Conservation (phyloP, 306 rosid genomes). For the Rosa chinensis region DNA sequence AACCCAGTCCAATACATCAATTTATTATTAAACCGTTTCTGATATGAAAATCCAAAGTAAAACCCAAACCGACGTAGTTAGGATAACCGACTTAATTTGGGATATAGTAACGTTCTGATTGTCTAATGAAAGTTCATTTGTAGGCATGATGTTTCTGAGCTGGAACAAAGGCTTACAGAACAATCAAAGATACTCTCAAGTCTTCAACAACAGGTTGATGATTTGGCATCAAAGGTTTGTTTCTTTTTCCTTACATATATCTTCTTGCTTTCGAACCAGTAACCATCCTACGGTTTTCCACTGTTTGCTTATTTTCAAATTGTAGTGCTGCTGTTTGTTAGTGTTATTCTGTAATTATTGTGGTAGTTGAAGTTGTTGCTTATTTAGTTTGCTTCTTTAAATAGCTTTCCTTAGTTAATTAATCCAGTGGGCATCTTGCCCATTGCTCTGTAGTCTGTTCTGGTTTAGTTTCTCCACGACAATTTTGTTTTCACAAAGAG, state of each 20-base stretch:
- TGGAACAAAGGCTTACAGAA: constrained; percentile 83
- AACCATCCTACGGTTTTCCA: not conserved
- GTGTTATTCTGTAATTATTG: not conserved
- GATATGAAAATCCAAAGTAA: not conserved
- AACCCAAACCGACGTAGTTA: not conserved
- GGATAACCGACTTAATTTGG: not conserved
- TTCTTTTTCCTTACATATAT: not conserved
- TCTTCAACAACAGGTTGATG: constrained; percentile 92
- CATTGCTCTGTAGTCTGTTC: not conserved
- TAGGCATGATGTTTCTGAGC: constrained; percentile 95
- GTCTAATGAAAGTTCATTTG: constrained; percentile 40
- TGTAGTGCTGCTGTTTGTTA: not conserved
- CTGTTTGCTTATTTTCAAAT: not conserved
- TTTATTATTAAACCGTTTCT: not conserved
- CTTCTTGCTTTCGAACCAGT: not conserved
- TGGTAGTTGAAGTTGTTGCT: not conserved
- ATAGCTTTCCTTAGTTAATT: not conserved
- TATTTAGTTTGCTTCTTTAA: not conserved
- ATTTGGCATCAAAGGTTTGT: constrained; percentile 91
- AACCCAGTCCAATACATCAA: not conserved
- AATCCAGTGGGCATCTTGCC: not conserved
- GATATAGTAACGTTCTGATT: constrained; percentile 26
- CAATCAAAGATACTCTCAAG: constrained; percentile 84
- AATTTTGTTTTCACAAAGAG: not conserved
- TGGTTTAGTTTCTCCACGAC: not conserved